phyloP scores from a whole-genome alignment of 352 stramenopile species.

The Phytopythium delawarense region DNA sequence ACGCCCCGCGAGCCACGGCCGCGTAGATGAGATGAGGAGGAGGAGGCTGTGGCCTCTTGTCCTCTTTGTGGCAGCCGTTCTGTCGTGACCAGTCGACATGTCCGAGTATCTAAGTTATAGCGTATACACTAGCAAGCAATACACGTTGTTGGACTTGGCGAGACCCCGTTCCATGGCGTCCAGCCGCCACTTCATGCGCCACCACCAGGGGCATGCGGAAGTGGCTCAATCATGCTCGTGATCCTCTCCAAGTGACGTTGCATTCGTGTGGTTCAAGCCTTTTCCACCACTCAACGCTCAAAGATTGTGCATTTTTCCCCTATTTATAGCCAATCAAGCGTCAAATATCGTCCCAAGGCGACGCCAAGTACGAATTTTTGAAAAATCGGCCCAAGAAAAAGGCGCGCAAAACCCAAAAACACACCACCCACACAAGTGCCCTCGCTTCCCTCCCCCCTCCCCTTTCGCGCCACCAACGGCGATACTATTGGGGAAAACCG shows the following conservation, averaged over 20 bases:
- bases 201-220: too few relatives aligned
- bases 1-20: constrained; percentile 11
- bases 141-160: background rate
- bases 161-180: too few relatives aligned
- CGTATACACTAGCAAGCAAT: constrained; percentile 5
- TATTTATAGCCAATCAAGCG: constrained; percentile 1
- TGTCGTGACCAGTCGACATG: background rate
- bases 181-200: too few relatives aligned
- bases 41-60: too few relatives aligned
- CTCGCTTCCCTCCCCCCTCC: background rate
- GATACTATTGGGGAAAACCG: background rate
- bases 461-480: background rate
- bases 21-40: background rate
- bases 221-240: too few relatives aligned
- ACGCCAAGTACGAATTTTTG: constrained; percentile 4
- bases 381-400: background rate
- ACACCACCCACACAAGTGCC: background rate
- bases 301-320: background rate
- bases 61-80: background rate
- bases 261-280: too few relatives aligned
- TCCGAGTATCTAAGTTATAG: constrained; percentile 1
- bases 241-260: too few relatives aligned
- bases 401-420: background rate
- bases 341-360: background rate
- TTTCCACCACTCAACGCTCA: background rate